These are phyloP conservation scores for Cyberlindnera galapagoensis DNA, from an alignment of 805 yeast genomes.

Conservation along the genomic window DNA sequence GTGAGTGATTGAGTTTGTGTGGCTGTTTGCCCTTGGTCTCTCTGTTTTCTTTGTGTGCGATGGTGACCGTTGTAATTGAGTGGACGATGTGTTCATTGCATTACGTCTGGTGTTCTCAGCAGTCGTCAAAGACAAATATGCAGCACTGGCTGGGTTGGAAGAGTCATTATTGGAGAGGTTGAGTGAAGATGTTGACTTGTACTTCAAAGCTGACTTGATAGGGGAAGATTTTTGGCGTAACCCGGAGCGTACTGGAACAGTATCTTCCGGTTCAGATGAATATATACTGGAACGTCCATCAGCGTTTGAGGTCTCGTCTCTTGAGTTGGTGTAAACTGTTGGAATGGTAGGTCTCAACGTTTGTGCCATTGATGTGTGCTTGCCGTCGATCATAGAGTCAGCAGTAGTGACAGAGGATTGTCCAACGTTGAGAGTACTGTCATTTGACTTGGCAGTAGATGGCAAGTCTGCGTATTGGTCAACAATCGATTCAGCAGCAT, in stretches of 20 bases:
- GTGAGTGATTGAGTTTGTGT: conserved; percentile 2
- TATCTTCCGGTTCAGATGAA: conserved; percentile 8
- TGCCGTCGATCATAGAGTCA: conserved; percentile 10
- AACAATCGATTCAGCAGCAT: conserved; percentile 8
- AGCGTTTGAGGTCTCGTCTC: conserved; percentile 1
- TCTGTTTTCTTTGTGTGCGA: conserved; percentile 2
- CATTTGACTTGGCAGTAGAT: conserved; percentile 22
- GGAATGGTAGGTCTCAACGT: conserved; percentile 38
- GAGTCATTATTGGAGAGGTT: conserved; percentile 10
- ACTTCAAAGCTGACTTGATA: conserved; percentile 37
- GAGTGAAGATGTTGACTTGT: conserved; percentile 20
- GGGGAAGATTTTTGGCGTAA: conserved; percentile 30
- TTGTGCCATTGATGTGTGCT: conserved; percentile 34
- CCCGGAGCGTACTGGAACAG: conserved; percentile 30
- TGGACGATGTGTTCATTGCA: conserved; percentile 32
- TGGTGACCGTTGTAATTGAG: conserved; percentile 1
- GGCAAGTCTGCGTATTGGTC: conserved; percentile 18
- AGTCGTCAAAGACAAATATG: conserved; percentile 62
- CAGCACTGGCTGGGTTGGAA: conserved; percentile 47
- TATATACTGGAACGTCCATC: conserved; percentile 10
- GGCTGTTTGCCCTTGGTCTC: no score
- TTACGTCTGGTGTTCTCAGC: conserved; percentile 75
- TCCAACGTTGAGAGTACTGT: conserved; percentile 11
- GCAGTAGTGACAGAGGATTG: conserved; percentile 20
- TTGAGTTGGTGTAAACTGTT: conserved; percentile 10